Evolutionary conservation across 768 basidiomycete genomes (phyloP).

Genomic region (Leccinum variicolor): DNA sequence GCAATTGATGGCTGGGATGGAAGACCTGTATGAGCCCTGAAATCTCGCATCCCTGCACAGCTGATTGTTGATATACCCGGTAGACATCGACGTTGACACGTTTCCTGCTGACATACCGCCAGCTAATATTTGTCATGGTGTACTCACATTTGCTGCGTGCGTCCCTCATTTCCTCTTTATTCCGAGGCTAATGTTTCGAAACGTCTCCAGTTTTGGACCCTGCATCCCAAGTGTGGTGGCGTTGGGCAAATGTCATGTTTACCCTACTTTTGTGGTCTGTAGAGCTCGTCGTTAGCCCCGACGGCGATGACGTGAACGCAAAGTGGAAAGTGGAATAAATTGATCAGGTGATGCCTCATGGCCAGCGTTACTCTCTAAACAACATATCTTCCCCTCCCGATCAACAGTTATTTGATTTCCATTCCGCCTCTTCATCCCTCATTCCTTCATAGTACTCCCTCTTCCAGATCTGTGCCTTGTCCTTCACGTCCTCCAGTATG

Average conservation of each 20-base stretch:
- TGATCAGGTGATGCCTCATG: slow-evolving; percentile 6
- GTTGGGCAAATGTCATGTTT: slow-evolving; percentile 89
- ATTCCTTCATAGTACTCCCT: slow-evolving; percentile 80
- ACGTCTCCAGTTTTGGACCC: slow-evolving; percentile 69
- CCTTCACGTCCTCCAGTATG: slow-evolving; percentile 84
- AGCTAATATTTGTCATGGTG: slow-evolving; percentile 80
- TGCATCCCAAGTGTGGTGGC: slow-evolving; percentile 91
- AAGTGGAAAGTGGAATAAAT: slow-evolving; percentile 73
- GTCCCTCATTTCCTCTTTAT: slow-evolving; percentile 27
- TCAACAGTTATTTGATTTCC: slow-evolving; percentile 58
- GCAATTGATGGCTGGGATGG: slow-evolving; percentile 63
- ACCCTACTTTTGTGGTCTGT: slow-evolving; percentile 81
- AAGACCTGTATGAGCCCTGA: slow-evolving; percentile 53
- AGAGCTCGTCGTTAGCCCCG: slow-evolving; percentile 76
- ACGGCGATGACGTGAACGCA: slow-evolving; percentile 62
- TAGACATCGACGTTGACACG: slow-evolving; percentile 77
- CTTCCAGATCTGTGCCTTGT: slow-evolving; percentile 88
- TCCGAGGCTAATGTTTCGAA: not conserved
- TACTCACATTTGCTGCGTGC: slow-evolving; percentile 82
- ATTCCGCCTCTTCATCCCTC: slow-evolving; percentile 56
- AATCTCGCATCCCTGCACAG: not conserved
- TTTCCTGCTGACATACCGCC: slow-evolving; percentile 76
- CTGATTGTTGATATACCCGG: slow-evolving; percentile 9
- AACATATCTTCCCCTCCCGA: not conserved
- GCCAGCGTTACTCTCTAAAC: slow-evolving; percentile 5